Conservation (phyloP, 352 stramenopile species). For the Pythium aquatile region DNA sequence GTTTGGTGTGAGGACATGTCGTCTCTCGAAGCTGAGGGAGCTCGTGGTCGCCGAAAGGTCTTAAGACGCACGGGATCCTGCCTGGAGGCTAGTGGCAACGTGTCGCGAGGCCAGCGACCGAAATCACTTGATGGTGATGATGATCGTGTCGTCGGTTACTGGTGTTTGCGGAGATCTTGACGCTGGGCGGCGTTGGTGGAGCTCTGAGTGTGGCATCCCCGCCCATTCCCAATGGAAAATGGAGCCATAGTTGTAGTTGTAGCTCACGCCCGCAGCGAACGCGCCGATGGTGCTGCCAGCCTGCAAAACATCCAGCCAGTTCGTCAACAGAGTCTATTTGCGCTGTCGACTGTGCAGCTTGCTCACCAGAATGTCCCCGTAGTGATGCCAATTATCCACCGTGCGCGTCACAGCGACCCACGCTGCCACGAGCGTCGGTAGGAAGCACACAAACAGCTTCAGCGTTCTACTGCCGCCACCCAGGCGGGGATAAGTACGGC, state of each 20-base stretch:
- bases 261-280: slow-evolving; percentile 41
- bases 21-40: too few species aligned
- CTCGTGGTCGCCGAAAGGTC: too few species aligned
- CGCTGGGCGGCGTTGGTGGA: slow-evolving; percentile 49
- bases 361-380: slow-evolving; percentile 67
- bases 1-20: too few species aligned
- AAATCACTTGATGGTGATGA: slow-evolving; percentile 7
- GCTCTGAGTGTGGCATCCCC: slow-evolving; percentile 56
- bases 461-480: slow-evolving; percentile 55
- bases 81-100: too few species aligned
- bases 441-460: slow-evolving; percentile 68
- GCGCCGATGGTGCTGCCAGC: slow-evolving; percentile 50
- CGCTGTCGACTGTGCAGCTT: too few species aligned
- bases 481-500: slow-evolving; percentile 43
- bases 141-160: background rate
- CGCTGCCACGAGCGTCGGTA: slow-evolving; percentile 52
- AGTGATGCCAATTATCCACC: slow-evolving; percentile 87
- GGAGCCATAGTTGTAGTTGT: slow-evolving; percentile 72
- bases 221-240: slow-evolving; percentile 59
- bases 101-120: too few species aligned
- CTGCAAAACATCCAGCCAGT: background rate
- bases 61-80: too few species aligned
- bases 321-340: background rate
- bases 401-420: slow-evolving; percentile 76
- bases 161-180: slow-evolving; percentile 9